Base-by-base conservation (phyloP, 2,329 filamentous ascomycete species). In the Exophiala lecanii-corni region DNA sequence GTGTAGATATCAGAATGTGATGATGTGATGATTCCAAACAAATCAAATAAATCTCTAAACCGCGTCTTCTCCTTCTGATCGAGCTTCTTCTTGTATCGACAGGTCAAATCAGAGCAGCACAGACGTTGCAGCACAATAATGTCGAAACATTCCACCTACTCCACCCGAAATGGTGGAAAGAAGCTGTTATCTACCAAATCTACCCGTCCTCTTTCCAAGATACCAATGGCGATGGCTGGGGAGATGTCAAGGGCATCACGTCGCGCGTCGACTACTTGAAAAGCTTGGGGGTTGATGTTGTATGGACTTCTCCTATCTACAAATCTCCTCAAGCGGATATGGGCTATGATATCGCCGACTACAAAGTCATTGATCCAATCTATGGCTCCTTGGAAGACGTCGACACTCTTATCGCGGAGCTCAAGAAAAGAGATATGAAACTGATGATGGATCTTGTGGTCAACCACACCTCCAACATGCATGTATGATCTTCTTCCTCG, bases 201-300 rank as follows among this genome's bases (percentile, higher is more conserved):
- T 80, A 78, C 61, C 76, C 76, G 2, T 70, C 75, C 0, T 77
- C 74, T 0, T 80, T 75, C 58, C 53, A 56, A 46, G 74, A 77
- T 49, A 64, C 60, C 19, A 67, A 68, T 46, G 54, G 63, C 39
- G 64, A 68, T 48, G 81, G 82, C 28, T 75, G 79, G 66, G 81
- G 81, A 2, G 80, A 84, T 55, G 72, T 85, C 23, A 73, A 72
- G 1, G 81, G 81, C 9, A 76, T 85, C 39, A 77, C 80, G 9
- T 76, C 76, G 7, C 73, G 82, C 57, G 62, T 85, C 2, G 78
- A 82, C 57, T 81, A 85, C 56, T 68, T 85, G 36, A 69, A 76
- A 39, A 67, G 76, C 2, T 67, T 84, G 0, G 82, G 81, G 1
- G 68, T 79, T 2, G 76, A 81, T 49, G 72, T 79, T n/a, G 67